Base-by-base conservation (phyloP, 108 stramenopile species). In the Fragilariopsis cylindrus region DNA sequence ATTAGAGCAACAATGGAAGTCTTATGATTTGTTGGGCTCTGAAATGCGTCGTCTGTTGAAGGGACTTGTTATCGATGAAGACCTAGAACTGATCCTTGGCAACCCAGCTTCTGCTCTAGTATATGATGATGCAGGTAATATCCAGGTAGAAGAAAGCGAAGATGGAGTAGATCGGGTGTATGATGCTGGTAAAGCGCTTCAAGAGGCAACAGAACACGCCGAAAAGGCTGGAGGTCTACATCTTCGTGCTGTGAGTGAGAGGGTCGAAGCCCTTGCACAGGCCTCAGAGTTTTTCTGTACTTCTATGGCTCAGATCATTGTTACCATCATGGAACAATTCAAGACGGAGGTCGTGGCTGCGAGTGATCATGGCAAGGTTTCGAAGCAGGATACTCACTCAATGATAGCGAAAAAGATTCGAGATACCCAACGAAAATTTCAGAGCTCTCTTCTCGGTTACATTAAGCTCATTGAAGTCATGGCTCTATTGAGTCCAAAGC, bases 1-100 rank as follows among this genome's bases (percentile, higher is more conserved):
- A 72, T 56, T 96, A n/a, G 95, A 96, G 65, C 95, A 96, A 70
- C 90, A 93, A 70, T 92, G 92, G 92, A 89, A 89, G 57, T 87
- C 86, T 1, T 96, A 91, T 65, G 95, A 89, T 39, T 78, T 91
- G 63, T 71, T 96, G 64, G 84, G 87, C 41, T 70, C 72, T 7
- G 95, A 96, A 55, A 81, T 96, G 80, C 75, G 81, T 21, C 88
- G 90, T 16, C 77, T 96, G 7, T 68, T 96, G 56, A 78, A 82
- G 48, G 95, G 95, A 18, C 66, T 92, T 30, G 85, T 84, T 4
- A 77, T 96, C 15, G 78, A 87, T 16, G 82, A 76, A 62, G 81
- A 81, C 6, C 67, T 90, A 3, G 87, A 91, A 72, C 53, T 70
- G 45, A 80, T 93, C 42, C 78, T 96, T 19, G 80, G 88, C 52